Evolutionary conservation across 495 filamentous ascomycete species (phyloP).

Genomic region (Lepidopterella palustris): DNA sequence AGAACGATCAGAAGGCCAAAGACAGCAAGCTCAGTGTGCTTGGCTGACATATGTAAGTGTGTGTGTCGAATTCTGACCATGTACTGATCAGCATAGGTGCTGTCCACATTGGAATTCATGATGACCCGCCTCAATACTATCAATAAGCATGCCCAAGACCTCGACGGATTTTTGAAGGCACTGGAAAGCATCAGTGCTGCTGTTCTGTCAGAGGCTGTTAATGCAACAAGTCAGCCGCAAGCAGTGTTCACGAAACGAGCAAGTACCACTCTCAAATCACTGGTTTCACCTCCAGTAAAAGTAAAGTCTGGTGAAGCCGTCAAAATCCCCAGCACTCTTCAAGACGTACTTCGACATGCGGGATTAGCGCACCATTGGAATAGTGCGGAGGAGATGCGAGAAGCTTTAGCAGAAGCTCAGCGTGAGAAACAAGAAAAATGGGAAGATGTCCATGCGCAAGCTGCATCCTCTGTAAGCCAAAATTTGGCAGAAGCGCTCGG

Average conservation of each 20-base stretch:
- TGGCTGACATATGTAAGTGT: conserved; percentile 24
- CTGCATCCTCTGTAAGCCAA: conserved; percentile 3
- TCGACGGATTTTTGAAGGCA: conserved; percentile 18
- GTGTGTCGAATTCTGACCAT: not conserved
- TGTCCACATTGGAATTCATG: conserved; percentile 26
- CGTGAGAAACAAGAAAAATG: conserved; percentile 17
- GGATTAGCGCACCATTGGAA: conserved; percentile 7
- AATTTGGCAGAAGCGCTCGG: conserved; percentile 9
- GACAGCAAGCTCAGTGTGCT: conserved; percentile 9
- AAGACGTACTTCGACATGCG: conserved; percentile 18
- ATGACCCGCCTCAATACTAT: conserved; percentile 20
- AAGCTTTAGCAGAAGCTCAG: conserved; percentile 6
- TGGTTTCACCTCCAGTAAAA: conserved; percentile 8
- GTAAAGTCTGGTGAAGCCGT: conserved; percentile 13
- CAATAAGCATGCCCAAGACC: conserved; percentile 1
- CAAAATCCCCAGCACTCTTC: conserved; percentile 12
- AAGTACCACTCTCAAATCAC: conserved; percentile 10
- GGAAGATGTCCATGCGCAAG: conserved; percentile 7
- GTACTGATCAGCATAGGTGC: conserved; percentile 13
- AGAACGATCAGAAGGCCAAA: conserved; percentile 17
- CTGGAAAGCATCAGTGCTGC: conserved; percentile 10
- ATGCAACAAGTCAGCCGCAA: not conserved
- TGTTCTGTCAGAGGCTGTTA: not conserved
- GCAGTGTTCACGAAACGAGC: conserved; percentile 4
- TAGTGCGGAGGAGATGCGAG: conserved; percentile 8